Evolutionary conservation across 2,329 filamentous ascomycete genomes (phyloP).

Genomic region (Pseudocercospora cruenta): DNA sequence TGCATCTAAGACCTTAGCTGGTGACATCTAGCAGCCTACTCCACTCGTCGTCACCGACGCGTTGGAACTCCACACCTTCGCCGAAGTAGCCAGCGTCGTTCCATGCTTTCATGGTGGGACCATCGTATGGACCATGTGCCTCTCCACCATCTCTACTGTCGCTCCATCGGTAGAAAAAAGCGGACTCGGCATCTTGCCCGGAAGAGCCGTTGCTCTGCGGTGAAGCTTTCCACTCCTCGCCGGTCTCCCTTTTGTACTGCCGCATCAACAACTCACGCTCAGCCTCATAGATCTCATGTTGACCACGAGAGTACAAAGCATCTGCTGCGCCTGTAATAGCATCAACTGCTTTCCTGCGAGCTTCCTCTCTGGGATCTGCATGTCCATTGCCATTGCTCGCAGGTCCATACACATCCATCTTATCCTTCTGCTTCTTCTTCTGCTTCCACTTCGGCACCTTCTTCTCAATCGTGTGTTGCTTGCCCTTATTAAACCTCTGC

Average conservation of each 20-base stretch:
- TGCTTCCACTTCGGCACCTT: conserved; percentile 65
- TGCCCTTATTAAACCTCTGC: conserved; percentile 64
- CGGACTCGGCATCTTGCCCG: conserved; percentile 6
- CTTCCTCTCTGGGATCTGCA: conserved; percentile 68
- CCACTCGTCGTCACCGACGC: conserved; percentile 49
- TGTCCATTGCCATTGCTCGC: conserved; percentile 34
- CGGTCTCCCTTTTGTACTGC: conserved; percentile 81
- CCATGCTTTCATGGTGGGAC: conserved; percentile 86
- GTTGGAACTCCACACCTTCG: conserved; percentile 71
- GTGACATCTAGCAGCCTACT: conserved; percentile 45
- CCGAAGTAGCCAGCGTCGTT: conserved; percentile 89
- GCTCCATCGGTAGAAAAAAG: conserved; percentile 81
- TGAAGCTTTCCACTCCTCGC: conserved; percentile 73
- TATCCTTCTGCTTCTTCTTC: conserved; percentile 54
- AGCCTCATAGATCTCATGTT: conserved; percentile 88
- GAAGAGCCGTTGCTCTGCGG: conserved; percentile 34
- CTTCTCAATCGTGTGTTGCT: conserved; percentile 58
- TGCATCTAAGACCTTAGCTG: conserved; percentile 11
- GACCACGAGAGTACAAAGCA: conserved; percentile 78
- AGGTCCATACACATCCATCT: conserved; percentile 70
- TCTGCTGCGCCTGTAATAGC: conserved; percentile 88
- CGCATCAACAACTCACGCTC: conserved; percentile 82
- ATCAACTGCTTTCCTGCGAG: conserved; percentile 74
- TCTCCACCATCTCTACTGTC: conserved; percentile 80
- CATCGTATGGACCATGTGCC: conserved; percentile 86